Base-by-base conservation (phyloP, 2,329 filamentous ascomycete genomes). In the Beauveria brongniartii region DNA sequence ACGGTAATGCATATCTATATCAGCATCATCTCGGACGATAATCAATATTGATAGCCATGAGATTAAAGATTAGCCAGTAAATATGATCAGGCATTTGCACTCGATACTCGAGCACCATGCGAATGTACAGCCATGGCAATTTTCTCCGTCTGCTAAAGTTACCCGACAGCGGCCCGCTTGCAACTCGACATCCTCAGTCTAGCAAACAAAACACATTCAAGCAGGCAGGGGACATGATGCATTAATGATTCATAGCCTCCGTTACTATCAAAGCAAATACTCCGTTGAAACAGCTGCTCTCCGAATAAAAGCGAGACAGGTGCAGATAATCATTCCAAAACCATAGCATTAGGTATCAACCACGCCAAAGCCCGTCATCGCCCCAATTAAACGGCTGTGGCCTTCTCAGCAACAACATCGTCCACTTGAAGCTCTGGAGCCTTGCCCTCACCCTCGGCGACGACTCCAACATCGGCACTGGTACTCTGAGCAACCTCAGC, bases 221-320 rank as follows among this genome's bases (percentile, higher is more conserved):
- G 22, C 12, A 22, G 20, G 12, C 40, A 55, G 24, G 3, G 12
- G 12, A 52, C 37, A 28, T 7, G 14, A 47, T 24, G 28, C 54
- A 56, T 50, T 7, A 18, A 24, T 37, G 50, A 24, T 41, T 55
- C 41, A 50, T 57, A 40, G 30, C 30, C 14, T 41, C 54, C n/a
- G 8, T 37, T 48, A 48, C 43, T 57, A 50, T 50, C 44, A 50
- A 40, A 37, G 40, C 18, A 55, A 20, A 57, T 59, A 52, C 48
- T 53, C 28, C 55, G 67, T 63, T 40, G n/a, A 24, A 52, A 52
- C n/a, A 52, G 20, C 28, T 37, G 50, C 28, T 18, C 56, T 52
- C 47, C 47, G 46, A 34, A 52, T n/a, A 22, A 59, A 59, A 52
- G 52, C 41, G 10, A 37, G 44, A 10, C 56, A 59, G 37, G 34